These are phyloP conservation scores for Pelomyxa schiedti DNA, from an alignment of 78 protist species.

Conservation along the genomic window DNA sequence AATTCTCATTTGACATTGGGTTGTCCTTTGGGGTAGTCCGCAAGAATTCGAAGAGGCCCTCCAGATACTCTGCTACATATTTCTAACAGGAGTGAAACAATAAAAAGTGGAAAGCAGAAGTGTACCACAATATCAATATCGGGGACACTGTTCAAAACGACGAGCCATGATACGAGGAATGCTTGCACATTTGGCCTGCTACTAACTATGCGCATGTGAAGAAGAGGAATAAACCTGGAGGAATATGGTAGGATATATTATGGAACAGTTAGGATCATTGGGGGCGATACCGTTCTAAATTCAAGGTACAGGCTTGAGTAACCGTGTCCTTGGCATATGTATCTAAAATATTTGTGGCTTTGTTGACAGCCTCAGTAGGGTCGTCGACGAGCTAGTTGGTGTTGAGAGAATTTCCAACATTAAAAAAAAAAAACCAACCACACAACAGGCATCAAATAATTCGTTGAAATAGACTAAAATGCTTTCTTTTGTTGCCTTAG, in stretches of 20 bases:
- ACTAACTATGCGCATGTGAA: constrained; percentile 34
- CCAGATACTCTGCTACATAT: constrained; percentile 32
- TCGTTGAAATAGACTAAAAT: constrained; percentile 66
- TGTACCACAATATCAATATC: constrained; percentile 61
- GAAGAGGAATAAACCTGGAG: constrained; percentile 33
- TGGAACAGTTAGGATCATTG: background rate
- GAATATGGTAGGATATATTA: too few species aligned
- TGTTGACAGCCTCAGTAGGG: constrained; percentile 66
- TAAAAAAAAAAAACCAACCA: too few species aligned
- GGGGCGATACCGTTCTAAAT: constrained; percentile 23
- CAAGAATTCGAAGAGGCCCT: constrained; percentile 78
- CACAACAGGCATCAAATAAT: constrained; percentile 79
- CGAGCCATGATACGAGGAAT: constrained; percentile 74
- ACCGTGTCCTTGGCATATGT: constrained; percentile 82
- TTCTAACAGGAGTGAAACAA: background rate
- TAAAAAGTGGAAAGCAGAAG: constrained; percentile 37
- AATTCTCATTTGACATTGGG: constrained; percentile 5
- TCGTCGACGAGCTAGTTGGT: constrained; percentile 66
- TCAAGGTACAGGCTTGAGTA: constrained; percentile 59
- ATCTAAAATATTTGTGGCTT: constrained; percentile 81
- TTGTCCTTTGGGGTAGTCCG: constrained; percentile 61
- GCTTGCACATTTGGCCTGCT: constrained; percentile 50
- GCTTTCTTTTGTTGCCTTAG: constrained; percentile 66
- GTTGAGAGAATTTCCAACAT: constrained; percentile 7
- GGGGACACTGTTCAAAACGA: constrained; percentile 61